These are phyloP conservation scores for Scolecobasidium constrictum DNA, from an alignment of 2,329 filamentous ascomycete genomes.

Conservation along the genomic window DNA sequence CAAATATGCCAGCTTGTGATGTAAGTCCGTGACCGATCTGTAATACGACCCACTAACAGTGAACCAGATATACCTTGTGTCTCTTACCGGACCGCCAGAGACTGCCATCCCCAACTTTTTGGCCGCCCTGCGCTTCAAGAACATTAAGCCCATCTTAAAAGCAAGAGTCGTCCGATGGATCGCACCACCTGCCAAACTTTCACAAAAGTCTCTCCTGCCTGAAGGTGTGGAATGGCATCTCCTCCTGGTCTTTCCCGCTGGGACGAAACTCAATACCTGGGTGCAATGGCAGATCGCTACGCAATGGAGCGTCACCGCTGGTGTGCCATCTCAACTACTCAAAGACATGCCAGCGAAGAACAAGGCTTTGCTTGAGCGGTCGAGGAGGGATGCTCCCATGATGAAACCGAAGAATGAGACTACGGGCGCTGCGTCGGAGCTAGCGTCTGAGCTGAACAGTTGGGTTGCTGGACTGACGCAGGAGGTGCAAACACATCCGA, in stretches of 20 bases:
- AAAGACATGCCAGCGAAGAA: constrained; percentile 27
- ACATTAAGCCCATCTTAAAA: constrained; percentile 29
- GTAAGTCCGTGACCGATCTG: too few species aligned
- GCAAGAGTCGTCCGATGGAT: constrained; percentile 39
- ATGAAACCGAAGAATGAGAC: constrained; percentile 18
- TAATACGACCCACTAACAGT: too few species aligned
- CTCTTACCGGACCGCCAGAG: constrained; percentile 25
- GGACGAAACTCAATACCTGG: constrained; percentile 16
- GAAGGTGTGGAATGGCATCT: constrained; percentile 34
- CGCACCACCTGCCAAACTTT: constrained; percentile 33
- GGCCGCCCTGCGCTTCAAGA: constrained; percentile 21
- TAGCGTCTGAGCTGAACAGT: constrained; percentile 36
- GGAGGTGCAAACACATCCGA: constrained; percentile 28
- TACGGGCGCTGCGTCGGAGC: constrained; percentile 27
- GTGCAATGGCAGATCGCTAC: constrained; percentile 18
- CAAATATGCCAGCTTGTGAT: too few species aligned
- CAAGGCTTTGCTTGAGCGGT: constrained; percentile 26
- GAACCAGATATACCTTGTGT: too few species aligned
- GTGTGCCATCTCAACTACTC: constrained; percentile 33
- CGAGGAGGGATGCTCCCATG: constrained; percentile 20
- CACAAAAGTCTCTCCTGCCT: constrained; percentile 29
- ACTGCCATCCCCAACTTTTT: constrained; percentile 29
- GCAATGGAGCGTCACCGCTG: constrained; percentile 27
- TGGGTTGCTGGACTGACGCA: constrained; percentile 33
- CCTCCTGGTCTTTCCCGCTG: constrained; percentile 33